phyloP scores from a whole-genome alignment of 1,284 basidiomycete genomes.

The Naganishia liquefaciens region DNA sequence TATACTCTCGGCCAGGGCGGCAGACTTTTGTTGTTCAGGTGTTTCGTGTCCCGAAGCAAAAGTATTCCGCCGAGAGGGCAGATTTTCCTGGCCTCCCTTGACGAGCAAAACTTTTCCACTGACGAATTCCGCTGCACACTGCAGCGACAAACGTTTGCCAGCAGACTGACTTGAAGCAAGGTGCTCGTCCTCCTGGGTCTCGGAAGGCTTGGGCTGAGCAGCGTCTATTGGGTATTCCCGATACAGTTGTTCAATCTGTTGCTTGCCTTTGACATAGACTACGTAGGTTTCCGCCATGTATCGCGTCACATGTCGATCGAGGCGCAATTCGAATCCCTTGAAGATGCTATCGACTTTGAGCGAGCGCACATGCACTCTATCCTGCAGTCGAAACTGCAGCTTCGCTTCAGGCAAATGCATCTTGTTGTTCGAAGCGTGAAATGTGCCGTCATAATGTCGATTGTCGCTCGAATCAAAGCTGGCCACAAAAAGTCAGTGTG shows the following conservation, averaged over 20 bases:
- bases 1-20: constrained; percentile 43
- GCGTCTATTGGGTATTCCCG: constrained; percentile 52
- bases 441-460: constrained; percentile 70
- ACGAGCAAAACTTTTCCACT: constrained; percentile 62
- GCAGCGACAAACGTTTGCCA: constrained; percentile 33
- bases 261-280: constrained; percentile 79
- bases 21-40: constrained; percentile 25
- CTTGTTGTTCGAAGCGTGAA: constrained; percentile 70
- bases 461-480: constrained; percentile 74
- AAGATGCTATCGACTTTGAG: constrained; percentile 71
- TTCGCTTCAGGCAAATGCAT: constrained; percentile 65
- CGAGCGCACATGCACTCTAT: constrained; percentile 60
- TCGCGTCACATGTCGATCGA: constrained; percentile 78
- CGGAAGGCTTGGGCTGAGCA: constrained; percentile 36
- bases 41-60: constrained; percentile 21
- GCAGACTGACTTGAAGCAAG: constrained; percentile 36
- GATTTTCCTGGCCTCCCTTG: constrained; percentile 20
- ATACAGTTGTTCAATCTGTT: constrained; percentile 67
- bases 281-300: constrained; percentile 78
- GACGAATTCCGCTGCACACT: constrained; percentile 74
- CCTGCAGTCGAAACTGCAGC: constrained; percentile 71
- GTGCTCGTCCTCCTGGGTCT: constrained; percentile 16
- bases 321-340: constrained; percentile 79
- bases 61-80: constrained; percentile 4
- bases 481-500: constrained; percentile 25